These are phyloP conservation scores for Geotrichum candidum DNA, from an alignment of 1,139 yeast genomes.

Conservation along the genomic window DNA sequence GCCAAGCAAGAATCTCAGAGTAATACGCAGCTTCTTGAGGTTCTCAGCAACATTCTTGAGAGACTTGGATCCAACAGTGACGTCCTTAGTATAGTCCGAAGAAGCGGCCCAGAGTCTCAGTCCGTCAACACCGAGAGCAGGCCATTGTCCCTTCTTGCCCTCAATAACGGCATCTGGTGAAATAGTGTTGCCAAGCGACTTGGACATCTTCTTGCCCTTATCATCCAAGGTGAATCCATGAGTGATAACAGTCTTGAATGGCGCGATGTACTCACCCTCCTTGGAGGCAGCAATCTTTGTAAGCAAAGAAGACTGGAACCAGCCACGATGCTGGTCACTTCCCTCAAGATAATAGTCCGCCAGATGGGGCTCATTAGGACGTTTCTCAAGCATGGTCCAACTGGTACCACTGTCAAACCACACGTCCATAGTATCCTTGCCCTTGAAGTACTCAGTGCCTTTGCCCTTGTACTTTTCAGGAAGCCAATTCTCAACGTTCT, in stretches of 20 bases:
- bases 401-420: slow-evolving; percentile 98
- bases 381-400: slow-evolving; percentile 61
- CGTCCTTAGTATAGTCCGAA: slow-evolving; percentile 76
- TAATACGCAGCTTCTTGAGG: slow-evolving; percentile 73
- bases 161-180: slow-evolving; percentile 61
- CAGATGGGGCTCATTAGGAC: slow-evolving; percentile 33
- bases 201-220: slow-evolving; percentile 86
- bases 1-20: slow-evolving; percentile 76
- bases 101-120: slow-evolving; percentile 88
- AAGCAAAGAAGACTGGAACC: slow-evolving; percentile 93
- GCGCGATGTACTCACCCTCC: slow-evolving; percentile 41
- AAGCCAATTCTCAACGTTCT: slow-evolving; percentile 60
- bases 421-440: slow-evolving; percentile 93
- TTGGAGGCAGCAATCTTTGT: slow-evolving; percentile 57
- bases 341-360: slow-evolving; percentile 91
- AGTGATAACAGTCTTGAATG: slow-evolving; percentile 71
- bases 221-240: slow-evolving; percentile 92
- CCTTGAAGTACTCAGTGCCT: slow-evolving; percentile 49
- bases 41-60: slow-evolving; percentile 72
- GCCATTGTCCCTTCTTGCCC: slow-evolving; percentile 56
- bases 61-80: slow-evolving; percentile 66
- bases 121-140: slow-evolving; percentile 87
- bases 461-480: slow-evolving; percentile 43
- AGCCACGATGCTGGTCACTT: slow-evolving; percentile 95
- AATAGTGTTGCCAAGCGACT: slow-evolving; percentile 79